Evolutionary conservation across 331 rosid species (phyloP).

Genomic region (Stylosanthes scabra): DNA sequence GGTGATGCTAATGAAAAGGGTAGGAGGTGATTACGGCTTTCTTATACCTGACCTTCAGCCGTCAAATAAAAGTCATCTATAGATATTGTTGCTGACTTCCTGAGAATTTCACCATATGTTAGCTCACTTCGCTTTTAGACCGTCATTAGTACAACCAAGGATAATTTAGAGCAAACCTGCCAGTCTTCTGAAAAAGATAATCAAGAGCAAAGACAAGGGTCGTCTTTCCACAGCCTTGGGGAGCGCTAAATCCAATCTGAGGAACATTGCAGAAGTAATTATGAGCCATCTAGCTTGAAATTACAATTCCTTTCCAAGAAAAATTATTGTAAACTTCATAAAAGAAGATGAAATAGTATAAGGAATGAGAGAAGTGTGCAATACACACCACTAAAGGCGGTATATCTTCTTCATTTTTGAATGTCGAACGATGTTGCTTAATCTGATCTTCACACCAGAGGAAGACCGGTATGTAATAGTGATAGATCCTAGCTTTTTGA

Average conservation of each 20-base stretch:
- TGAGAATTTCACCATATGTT: constrained; percentile 50
- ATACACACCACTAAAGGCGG: constrained; percentile 80
- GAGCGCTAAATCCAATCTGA: constrained; percentile 97
- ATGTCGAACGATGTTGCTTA: constrained; percentile 60
- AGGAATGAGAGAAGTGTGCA: background rate
- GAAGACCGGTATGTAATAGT: constrained; percentile 89
- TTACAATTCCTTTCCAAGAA: background rate
- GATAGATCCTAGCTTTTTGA: constrained; percentile 90
- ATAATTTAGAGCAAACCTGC: constrained; percentile 57
- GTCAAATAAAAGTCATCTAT: constrained; percentile 95
- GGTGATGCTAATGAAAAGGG: background rate
- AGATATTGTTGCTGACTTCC: constrained; percentile 88
- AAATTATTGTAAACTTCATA: background rate
- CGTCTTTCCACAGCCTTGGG: constrained; percentile 99
- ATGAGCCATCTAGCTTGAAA: background rate
- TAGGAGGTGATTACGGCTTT: constrained; percentile 27
- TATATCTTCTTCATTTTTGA: constrained; percentile 70
- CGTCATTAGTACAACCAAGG: constrained; percentile 14
- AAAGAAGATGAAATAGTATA: background rate
- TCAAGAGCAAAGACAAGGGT: constrained; percentile 93
- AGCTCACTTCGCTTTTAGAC: constrained; percentile 12
- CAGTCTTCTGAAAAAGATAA: constrained; percentile 66
- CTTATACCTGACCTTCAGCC: constrained; percentile 76
- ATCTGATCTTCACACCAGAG: constrained; percentile 92
- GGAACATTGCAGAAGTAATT: constrained; percentile 7